phyloP scores from a whole-genome alignment of 257 asterid genomes.

The Petunia secreta region DNA sequence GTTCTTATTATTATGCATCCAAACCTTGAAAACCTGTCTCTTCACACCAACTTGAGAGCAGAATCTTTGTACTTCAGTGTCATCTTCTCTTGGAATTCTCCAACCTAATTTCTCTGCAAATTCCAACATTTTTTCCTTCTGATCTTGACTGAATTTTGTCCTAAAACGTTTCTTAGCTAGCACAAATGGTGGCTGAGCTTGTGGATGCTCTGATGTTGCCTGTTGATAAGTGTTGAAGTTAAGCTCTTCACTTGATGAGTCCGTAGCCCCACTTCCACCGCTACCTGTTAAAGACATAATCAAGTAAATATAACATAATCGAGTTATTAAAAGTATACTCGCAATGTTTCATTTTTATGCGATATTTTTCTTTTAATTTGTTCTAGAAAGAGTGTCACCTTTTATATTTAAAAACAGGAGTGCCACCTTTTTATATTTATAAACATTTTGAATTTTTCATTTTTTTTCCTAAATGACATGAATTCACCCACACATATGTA shows the following conservation, averaged over 20 bases:
- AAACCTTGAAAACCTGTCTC: conserved; percentile 89
- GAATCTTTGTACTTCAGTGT: conserved; percentile 76
- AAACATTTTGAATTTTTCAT: no score
- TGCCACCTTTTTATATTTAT: no score
- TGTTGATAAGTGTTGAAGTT: conserved; percentile 53
- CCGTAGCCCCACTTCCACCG: conserved; percentile 61
- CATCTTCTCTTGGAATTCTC: conserved; percentile 95
- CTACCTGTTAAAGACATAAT: conserved; percentile 32
- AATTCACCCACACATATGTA: no score
- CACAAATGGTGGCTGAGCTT: conserved; percentile 52
- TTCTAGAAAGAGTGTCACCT: no score
- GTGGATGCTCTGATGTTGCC: conserved; percentile 47
- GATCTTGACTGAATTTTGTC: conserved; percentile 76
- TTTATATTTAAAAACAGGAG: no score
- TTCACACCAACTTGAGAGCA: conserved; percentile 84
- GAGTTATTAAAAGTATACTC: no score
- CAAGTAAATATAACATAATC: no score
- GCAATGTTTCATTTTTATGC: no score
- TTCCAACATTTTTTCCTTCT: conserved; percentile 89
- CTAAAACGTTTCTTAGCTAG: conserved; percentile 65
- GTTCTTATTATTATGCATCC: conserved; percentile 94
- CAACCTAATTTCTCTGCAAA: conserved; percentile 91
- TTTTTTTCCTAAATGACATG: no score
- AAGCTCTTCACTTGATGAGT: conserved; percentile 84
- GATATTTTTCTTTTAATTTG: not conserved